Evolutionary conservation across 371 early-diverging fungal species (phyloP).

Genomic region (Apophysomyces variabilis): DNA sequence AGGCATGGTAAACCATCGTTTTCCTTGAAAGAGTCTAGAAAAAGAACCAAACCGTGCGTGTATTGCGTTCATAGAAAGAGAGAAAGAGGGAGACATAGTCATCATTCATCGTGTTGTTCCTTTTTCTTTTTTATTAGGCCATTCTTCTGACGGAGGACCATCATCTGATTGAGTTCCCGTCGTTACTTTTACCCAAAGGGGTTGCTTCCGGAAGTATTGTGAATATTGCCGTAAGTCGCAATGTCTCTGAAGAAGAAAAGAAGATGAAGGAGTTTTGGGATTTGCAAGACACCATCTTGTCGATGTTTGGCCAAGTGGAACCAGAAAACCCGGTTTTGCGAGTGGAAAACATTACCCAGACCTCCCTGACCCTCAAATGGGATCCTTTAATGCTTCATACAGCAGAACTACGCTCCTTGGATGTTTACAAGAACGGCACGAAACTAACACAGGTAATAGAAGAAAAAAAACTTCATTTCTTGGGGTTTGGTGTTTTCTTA

Average conservation of each 20-base stretch:
- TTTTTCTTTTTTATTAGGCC: constrained; percentile 60
- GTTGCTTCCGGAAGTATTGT: constrained; percentile 94
- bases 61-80: neutral
- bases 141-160: constrained; percentile 93
- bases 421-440: constrained; percentile 82
- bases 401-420: constrained; percentile 80
- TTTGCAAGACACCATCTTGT: constrained; percentile 83
- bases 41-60: too few species aligned
- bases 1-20: constrained; percentile 63
- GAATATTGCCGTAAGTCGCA: constrained; percentile 90
- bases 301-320: constrained; percentile 75
- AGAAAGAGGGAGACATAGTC: neutral
- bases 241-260: constrained; percentile 80
- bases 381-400: constrained; percentile 81
- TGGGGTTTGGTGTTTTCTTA: neutral
- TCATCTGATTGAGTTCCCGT: constrained; percentile 97
- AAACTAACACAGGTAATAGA: constrained; percentile 54
- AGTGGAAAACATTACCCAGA: constrained; percentile 86
- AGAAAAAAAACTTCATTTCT: neutral
- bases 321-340: constrained; percentile 82
- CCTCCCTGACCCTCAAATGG: constrained; percentile 90
- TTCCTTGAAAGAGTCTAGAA: too few species aligned
- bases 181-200: constrained; percentile 92
- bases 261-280: constrained; percentile 83
- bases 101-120: neutral